A percentile compares a stretch with the other conserved stretches of the same genome.
Evolutionary conservation across 208 protist species (phyloP).

Genomic region (Leptomonas pyrrhocoris): DNA sequence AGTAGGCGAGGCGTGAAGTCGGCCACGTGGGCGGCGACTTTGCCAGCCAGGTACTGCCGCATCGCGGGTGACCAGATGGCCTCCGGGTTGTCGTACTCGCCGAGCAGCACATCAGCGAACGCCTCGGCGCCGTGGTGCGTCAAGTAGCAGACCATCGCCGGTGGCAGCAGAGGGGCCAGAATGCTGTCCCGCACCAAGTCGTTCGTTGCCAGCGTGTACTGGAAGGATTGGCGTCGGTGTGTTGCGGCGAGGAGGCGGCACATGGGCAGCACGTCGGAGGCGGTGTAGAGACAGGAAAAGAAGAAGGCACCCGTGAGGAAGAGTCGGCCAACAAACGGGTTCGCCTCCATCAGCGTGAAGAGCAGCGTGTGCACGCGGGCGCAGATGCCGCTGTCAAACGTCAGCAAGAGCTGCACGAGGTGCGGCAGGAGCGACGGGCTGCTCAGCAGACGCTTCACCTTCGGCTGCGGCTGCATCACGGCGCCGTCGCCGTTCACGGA

Average conservation of each 20-base stretch:
- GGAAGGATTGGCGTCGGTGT: conserved; percentile 89
- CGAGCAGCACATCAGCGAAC: conserved; percentile 93
- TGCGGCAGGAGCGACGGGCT: conserved; percentile 87
- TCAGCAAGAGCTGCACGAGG: conserved; percentile 94
- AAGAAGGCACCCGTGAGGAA: conserved; percentile 95
- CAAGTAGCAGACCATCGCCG: conserved; percentile 94
- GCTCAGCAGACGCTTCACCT: conserved; percentile 90
- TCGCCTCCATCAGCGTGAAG: conserved; percentile 88
- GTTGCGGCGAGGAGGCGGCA: conserved; percentile 79
- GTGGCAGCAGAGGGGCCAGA: conserved; percentile 87
- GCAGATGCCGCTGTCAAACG: conserved; percentile 90
- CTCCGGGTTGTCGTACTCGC: conserved; percentile 95
- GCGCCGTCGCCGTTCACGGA: conserved; percentile 82
- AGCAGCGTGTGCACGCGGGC: conserved; percentile 85
- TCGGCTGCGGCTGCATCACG: conserved; percentile 92
- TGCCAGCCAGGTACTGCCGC: conserved; percentile 88
- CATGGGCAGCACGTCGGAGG: conserved; percentile 92
- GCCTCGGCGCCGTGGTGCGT: conserved; percentile 89
- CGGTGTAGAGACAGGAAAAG: conserved; percentile 95
- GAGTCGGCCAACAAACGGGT: conserved; percentile 77
- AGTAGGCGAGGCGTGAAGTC: conserved; percentile 94
- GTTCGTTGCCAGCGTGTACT: conserved; percentile 52
- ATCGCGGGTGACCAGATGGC: conserved; percentile 94
- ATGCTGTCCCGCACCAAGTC: conserved; percentile 76
- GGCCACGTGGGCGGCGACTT: conserved; percentile 91